These are phyloP conservation scores for Sarcodon aspratus DNA, from an alignment of 768 basidiomycete species.

Conservation along the genomic window DNA sequence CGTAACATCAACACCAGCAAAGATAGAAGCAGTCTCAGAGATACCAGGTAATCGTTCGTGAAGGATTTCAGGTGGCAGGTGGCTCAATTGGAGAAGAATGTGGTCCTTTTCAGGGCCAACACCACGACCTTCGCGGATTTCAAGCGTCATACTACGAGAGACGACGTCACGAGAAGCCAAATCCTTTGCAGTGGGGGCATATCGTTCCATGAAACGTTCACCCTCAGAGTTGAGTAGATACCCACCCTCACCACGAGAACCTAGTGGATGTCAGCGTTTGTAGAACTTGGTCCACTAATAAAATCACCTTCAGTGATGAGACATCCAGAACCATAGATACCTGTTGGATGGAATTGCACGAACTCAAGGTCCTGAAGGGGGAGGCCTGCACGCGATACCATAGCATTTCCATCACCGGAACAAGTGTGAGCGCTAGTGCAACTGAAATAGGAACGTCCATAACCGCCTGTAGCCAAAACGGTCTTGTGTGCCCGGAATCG, in stretches of 20 bases:
- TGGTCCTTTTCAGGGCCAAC: constrained; percentile 99
- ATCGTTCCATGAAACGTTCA: constrained; percentile 99
- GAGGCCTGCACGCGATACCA: constrained; percentile 93
- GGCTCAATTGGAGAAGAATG: constrained; percentile 91
- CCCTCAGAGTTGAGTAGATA: constrained; percentile 97
- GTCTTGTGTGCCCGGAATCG: constrained; percentile 98
- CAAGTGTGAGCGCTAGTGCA: constrained; percentile 99
- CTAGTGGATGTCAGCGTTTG: constrained; percentile 24
- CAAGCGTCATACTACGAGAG: constrained; percentile 97
- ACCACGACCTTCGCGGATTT: constrained; percentile 97
- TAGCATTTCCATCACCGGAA: constrained; percentile 97
- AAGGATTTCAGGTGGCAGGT: constrained; percentile 90
- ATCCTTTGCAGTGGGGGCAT: constrained; percentile 98
- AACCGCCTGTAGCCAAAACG: constrained; percentile 95
- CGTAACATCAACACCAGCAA: constrained; percentile 97
- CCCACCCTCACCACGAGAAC: constrained; percentile 98
- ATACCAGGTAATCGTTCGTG: constrained; percentile 98
- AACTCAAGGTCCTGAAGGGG: constrained; percentile 97
- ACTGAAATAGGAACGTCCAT: constrained; percentile 96
- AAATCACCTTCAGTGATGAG: constrained; percentile 89
- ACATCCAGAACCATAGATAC: constrained; percentile 98
- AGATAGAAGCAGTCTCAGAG: constrained; percentile 98
- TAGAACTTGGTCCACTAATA: neutral
- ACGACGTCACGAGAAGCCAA: constrained; percentile 99
- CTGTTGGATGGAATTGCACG: constrained; percentile 99